These are phyloP conservation scores for Boletellus dicymbophilus DNA, from an alignment of 1,284 basidiomycete genomes.

Conservation along the genomic window DNA sequence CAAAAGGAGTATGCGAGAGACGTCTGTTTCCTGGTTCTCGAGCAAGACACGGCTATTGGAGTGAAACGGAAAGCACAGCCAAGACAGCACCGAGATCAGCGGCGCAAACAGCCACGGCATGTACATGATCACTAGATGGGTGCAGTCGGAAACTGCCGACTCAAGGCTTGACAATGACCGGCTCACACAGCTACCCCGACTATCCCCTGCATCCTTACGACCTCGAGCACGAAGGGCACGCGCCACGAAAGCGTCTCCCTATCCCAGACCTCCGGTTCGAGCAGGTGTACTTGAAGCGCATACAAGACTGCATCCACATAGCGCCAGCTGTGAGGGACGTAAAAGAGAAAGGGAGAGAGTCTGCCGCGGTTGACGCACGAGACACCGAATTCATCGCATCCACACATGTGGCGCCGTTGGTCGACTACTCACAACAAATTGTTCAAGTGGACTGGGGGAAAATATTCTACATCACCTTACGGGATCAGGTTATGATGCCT, in stretches of 20 bases:
- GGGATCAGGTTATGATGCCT: constrained; percentile 71
- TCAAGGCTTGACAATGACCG: constrained; percentile 24
- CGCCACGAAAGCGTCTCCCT: constrained; percentile 37
- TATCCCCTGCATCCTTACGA: constrained; percentile 17
- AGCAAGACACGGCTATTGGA: constrained; percentile 22
- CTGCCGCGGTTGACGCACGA: constrained; percentile 11
- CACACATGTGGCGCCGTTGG: constrained; percentile 22
- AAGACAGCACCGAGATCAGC: constrained; percentile 22
- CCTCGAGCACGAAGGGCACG: constrained; percentile 12
- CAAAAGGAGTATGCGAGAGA: constrained; percentile 57
- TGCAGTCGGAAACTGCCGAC: constrained; percentile 19
- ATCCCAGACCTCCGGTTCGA: constrained; percentile 78
- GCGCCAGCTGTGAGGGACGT: constrained; percentile 23
- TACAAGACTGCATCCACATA: constrained; percentile 54
- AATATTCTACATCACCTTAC: constrained; percentile 61
- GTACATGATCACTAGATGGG: constrained; percentile 16
- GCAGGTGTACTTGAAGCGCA: constrained; percentile 61
- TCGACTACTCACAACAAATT: constrained; percentile 33
- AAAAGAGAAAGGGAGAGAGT: constrained; percentile 33
- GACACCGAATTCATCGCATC: constrained; percentile 15
- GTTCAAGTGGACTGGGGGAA: constrained; percentile 58
- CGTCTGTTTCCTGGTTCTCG: constrained; percentile 6
- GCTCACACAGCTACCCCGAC: constrained; percentile 19
- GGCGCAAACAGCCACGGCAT: constrained; percentile 20
- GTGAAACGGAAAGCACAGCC: constrained; percentile 27